Base-by-base conservation (phyloP, 305 asterid species). In the Fraxinus sp. region DNA sequence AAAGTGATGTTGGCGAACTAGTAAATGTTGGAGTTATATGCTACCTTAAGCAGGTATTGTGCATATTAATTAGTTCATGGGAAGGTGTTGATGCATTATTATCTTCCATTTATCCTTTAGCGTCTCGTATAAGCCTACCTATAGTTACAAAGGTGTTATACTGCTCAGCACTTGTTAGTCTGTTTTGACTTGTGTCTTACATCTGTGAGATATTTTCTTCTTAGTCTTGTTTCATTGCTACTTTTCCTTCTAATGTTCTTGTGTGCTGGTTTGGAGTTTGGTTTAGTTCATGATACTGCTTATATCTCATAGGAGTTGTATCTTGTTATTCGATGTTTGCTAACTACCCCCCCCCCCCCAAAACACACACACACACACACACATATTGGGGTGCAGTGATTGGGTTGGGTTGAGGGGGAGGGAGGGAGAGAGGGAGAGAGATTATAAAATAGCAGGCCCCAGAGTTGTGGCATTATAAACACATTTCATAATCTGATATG, bases 21-120 rank as follows among this genome's bases (percentile, higher is more conserved):
- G 99, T 96, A 35, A 96, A 96, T 87, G 99, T 96, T 75, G 99
- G 99, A 86, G 99, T 96, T 72, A 96, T 96, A 91, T 96, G 99
- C 93, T 96, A 96, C 92, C 97, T 96, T 87, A 96, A 95, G 91
- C 99, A 96, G 99, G 99, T 96, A 88, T 75, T 75, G 14, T 36
- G 16, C 79, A 32, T 70, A 37, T 5, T 82, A 57, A 52, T 46
- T 78, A 73, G 28, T 68, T 52, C 71, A 8, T 49, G 71, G 62
- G 77, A 76, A 49, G 76, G 68, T 39, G 30, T 35, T 39, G 70
- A 71, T 81, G 77, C 71, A 68, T 77, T 73, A 64, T 36, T 8
- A 64, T 71, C 49, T 71, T 83, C 71, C 37, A 55, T 1, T 14
- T 37, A 22, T 74, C 4, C 52, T 74, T 75, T 37, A 11, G 22